Evolutionary conservation across 768 basidiomycete species (phyloP), one percentile per base, ranked within the genome.

Genomic region (Phylloporus sp.): DNA sequence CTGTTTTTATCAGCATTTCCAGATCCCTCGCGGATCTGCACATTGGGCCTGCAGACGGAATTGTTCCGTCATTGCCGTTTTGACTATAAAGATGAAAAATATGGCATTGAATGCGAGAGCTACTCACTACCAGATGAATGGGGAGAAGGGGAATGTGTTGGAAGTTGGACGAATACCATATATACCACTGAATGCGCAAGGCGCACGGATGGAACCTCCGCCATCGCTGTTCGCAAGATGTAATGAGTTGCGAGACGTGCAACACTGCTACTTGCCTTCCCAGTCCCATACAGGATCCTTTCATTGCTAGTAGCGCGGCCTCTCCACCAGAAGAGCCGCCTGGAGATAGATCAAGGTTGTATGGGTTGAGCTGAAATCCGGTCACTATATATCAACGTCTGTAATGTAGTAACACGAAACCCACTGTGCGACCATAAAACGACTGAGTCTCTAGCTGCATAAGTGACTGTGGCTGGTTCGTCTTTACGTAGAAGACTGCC

Each of bases 321-420:
- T 79, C 80, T 28, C 80, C 80, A 7, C 80, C 80, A 2, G 75
- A 75, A 10, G 77, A 79, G n/a, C 80, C 80, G 12, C 80, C 80
- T 1, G 72, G 61, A 0, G 74, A 76, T 22, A 78, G 60, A 11
- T 63, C 43, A 2, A 71, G 64, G 54, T 80, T 79, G 62, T 67
- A 61, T 1, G 80, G 80, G 50, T 81, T 79, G 27, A 69, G 58
- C 40, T 78, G 66, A 36, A 43, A 42, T 22, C n/a, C 28, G 18
- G 40, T 52, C 7, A 56, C 13, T 11, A 16, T 26, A 15, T 2
- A 0, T 7, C 18, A 32, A n/a, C 20, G 9, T 16, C 7, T 16
- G 15, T 10, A 18, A 28, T 3, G 9, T 1, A 3, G 1, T 0
- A 43, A 20, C 15, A 6, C 12, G 13, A 16, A 22, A 47, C 61